These are phyloP conservation scores for Entonaema liquescens DNA, from an alignment of 495 filamentous ascomycete species.

Conservation along the genomic window DNA sequence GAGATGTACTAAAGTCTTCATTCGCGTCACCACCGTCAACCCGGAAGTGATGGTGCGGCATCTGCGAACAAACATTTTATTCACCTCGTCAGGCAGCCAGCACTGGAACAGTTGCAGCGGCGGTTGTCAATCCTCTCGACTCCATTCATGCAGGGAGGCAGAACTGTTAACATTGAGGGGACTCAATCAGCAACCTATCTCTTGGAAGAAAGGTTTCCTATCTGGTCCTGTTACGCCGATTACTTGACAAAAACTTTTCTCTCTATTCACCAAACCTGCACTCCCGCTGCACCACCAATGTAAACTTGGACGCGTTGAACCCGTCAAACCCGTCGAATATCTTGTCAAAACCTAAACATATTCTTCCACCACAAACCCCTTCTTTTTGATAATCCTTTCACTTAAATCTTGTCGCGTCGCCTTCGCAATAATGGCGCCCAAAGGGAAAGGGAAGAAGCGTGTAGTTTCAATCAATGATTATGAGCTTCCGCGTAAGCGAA, in stretches of 20 bases:
- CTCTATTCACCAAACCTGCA: neutral
- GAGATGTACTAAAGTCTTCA: neutral
- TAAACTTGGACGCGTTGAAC: neutral
- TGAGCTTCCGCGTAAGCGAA: conserved; percentile 4
- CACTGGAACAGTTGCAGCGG: neutral
- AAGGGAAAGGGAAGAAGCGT: neutral
- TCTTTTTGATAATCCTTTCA: neutral
- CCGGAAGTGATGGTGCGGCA: neutral
- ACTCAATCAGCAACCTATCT: neutral
- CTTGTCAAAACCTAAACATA: neutral
- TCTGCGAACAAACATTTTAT: neutral
- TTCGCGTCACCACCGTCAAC: neutral
- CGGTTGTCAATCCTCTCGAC: neutral
- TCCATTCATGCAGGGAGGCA: neutral
- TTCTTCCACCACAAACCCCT: neutral
- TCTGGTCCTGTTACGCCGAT: neutral
- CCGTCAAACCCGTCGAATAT: neutral
- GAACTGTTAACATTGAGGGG: neutral
- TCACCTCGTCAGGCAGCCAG: neutral
- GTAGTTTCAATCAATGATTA: conserved; percentile 9
- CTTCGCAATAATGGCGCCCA: neutral
- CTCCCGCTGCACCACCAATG: neutral
- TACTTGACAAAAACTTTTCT: neutral
- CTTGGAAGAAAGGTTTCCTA: neutral
- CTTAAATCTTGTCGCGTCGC: neutral